Base-by-base conservation (phyloP, 2,329 filamentous ascomycete genomes). In the Aureobasidium vineae region DNA sequence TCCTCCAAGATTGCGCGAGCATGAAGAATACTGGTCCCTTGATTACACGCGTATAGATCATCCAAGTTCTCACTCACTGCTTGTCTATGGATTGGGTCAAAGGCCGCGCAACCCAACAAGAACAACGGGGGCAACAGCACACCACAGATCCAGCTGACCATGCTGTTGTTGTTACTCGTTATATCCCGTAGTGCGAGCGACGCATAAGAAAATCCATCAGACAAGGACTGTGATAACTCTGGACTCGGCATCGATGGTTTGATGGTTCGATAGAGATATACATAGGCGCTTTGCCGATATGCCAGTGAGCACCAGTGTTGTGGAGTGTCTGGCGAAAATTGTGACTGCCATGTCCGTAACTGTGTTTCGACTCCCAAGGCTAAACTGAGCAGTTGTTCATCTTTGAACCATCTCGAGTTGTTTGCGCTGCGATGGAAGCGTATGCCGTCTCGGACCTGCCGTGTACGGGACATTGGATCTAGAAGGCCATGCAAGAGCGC, bases 401-500 rank as follows among this genome's bases (percentile, higher is more conserved):
- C 88, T 49, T 93, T 88, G 0, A 85, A 82, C 0, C 90, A 90
- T 61, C 43, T 40, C 31, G 91, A 87, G 2, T 85, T 78, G 3
- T 85, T 79, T 64, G 84, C 74, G 64, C 82, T 78, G 71, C 92
- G 88, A 61, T 91, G 87, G 38, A 81, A 80, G 6, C 92, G 86
- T 68, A 96, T 90, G 2, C 83, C 83, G 75, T 93, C 89, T 49
- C 92, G 85, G 43, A 97, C 85, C 15, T 85, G 85, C 1, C 90
- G 92, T 68, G 96, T 94, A 72, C 90, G 86, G 8, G 89, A 88
- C 36, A 97, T 87, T 73, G 90, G 88, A 40, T 85, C 84, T 74
- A 96, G 92, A 1, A 97, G 81, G 80, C 61, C 49, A 63, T 63
- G 23, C 49, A 43, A 43, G 7, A 65, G 33, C 11, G 21, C 61